phyloP scores from a whole-genome alignment of 2,329 filamentous ascomycete genomes.

The Ceratocystiopsis minuta region DNA sequence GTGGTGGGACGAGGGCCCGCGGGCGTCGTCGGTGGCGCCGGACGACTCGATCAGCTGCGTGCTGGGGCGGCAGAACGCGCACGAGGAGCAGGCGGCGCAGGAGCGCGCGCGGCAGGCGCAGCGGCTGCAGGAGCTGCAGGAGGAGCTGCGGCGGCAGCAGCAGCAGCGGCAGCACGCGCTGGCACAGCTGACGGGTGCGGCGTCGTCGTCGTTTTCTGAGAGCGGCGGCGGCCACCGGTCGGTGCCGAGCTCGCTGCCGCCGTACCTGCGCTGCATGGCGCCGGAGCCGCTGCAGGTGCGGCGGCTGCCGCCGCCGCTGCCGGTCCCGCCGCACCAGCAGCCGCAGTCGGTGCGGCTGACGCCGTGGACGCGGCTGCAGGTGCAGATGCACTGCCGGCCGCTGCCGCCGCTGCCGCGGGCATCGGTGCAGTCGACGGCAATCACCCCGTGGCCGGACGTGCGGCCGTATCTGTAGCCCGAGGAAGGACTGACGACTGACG shows the following conservation, averaged over 20 bases:
- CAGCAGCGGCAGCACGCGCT: no score
- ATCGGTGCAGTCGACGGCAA: background rate
- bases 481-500: no score
- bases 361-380: no score
- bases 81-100: background rate
- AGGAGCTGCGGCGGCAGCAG: background rate
- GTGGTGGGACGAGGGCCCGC: background rate
- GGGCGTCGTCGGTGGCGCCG: conserved; percentile 3
- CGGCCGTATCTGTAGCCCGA: background rate
- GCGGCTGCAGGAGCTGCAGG: background rate
- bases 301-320: no score
- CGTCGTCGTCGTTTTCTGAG: no score
- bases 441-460: background rate
- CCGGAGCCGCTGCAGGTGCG: background rate
- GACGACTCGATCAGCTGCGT: conserved; percentile 9
- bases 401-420: background rate
- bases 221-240: no score
- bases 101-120: background rate
- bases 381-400: no score
- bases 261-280: no score
- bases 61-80: background rate
- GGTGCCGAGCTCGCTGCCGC: no score
- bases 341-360: no score
- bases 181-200: no score
- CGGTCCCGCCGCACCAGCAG: no score